Conservation (phyloP, 2,329 filamentous ascomycete species). For the Fusarium sp. region DNA sequence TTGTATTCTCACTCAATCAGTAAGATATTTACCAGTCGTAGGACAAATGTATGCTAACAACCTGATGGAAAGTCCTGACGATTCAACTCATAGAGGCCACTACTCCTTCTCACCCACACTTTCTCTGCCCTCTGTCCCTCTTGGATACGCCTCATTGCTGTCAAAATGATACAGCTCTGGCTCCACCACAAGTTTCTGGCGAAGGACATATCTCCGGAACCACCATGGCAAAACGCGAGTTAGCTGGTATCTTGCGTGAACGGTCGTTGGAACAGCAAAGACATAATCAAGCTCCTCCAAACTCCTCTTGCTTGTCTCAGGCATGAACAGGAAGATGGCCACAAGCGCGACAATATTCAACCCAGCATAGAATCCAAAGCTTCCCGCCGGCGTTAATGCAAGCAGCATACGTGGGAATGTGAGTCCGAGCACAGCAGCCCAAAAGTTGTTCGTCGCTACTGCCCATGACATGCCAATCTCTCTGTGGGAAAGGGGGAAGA, state of each 20-base stretch:
- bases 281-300: constrained; percentile 62
- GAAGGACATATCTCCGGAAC: not conserved
- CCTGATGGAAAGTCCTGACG: too few relatives aligned
- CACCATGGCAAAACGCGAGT: not conserved
- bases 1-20: too few relatives aligned
- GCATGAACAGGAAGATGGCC: constrained; percentile 63
- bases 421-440: constrained; percentile 60
- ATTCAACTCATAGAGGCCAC: too few relatives aligned
- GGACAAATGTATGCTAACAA: too few relatives aligned
- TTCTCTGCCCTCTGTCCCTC: too few relatives aligned
- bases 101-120: too few relatives aligned
- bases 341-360: constrained; percentile 60
- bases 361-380: constrained; percentile 59
- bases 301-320: constrained; percentile 63
- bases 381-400: constrained; percentile 50
- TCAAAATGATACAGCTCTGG: not conserved
- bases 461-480: constrained; percentile 72
- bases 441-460: constrained; percentile 68
- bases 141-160: not conserved
- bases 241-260: not conserved
- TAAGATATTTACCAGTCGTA: too few relatives aligned
- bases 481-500: constrained; percentile 70
- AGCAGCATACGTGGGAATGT: constrained; percentile 62
- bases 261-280: not conserved
- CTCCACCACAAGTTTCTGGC: not conserved